Evolutionary conservation across 1,284 basidiomycete genomes (phyloP).

Genomic region (Heterobasidion annosum): DNA sequence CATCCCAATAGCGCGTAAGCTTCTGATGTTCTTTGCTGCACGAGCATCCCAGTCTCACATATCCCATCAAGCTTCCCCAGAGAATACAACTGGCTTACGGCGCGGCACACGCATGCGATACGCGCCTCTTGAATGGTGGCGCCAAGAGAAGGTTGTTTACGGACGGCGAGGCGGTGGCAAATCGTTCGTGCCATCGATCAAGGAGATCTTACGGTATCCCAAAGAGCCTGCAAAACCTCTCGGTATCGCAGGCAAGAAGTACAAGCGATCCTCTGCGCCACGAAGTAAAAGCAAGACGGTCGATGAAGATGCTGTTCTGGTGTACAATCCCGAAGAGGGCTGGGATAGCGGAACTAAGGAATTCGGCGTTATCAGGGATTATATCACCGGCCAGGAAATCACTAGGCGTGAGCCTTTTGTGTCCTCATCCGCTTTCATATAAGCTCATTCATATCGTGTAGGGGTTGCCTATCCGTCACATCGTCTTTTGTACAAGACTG

Average conservation of each 20-base stretch:
- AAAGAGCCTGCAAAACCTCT: conserved; percentile 55
- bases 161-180: conserved; percentile 45
- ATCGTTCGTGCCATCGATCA: conserved; percentile 69
- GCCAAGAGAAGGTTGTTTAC: conserved; percentile 85
- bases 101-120: conserved; percentile 68
- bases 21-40: not conserved
- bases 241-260: conserved; percentile 26
- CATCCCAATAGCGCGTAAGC: conserved; percentile 1
- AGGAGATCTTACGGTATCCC: conserved; percentile 74
- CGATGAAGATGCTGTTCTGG: conserved; percentile 19
- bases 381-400: conserved; percentile 49
- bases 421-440: not conserved
- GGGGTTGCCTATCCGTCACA: conserved; percentile 72
- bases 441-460: conserved; percentile 15
- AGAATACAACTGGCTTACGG: conserved; percentile 53
- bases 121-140: conserved; percentile 86
- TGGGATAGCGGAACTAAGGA: conserved; percentile 81
- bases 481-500: conserved; percentile 50
- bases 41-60: not conserved
- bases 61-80: not conserved
- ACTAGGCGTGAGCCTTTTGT: conserved; percentile 51
- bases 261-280: conserved; percentile 32
- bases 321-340: conserved; percentile 65
- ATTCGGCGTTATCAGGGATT: conserved; percentile 66
- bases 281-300: conserved; percentile 33